Base-by-base conservation (phyloP, 2,329 filamentous ascomycete genomes). In the Zymoseptoria crescenta region DNA sequence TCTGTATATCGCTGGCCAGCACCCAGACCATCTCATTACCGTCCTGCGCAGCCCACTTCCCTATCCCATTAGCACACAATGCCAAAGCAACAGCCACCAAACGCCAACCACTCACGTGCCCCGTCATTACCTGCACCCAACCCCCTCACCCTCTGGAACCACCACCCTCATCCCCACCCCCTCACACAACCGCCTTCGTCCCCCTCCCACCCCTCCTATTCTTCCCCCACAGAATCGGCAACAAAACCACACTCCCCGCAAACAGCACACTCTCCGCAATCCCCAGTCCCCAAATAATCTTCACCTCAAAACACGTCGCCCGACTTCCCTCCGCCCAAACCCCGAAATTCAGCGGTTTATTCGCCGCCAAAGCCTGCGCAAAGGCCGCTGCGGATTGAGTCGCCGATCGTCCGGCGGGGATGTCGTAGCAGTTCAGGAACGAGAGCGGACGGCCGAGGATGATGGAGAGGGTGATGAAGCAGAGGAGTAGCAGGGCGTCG, bases 261-360 rank as follows among this genome's bases (percentile, higher is more conserved):
- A 78, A 80, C 20, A 80, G 67, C 56, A 80, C 74, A 64, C 82
- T 91, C 54, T 95, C 81, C 4, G 86, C 86, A 73, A 96, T 92
- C 72, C 85, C 83, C 61, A 96, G 75, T 0, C 91, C 91, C 92
- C 91, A 96, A 65, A 94, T 83, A 16, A 88, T 84, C 80, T 96
- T 95, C 73, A 91, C 85, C 78, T 94, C 86, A 69, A 86, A 85
- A 77, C 92, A 96, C 57, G 88, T 88, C 19, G 81, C 70, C 70
- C 79, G 81, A 10, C 79, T 84, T 8, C 81, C 79, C n/a, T 82
- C 82, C 51, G 83, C 82, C 81, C 82, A 86, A 58, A 77, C 74
- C 13, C 70, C 68, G 60, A 84, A 77, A 20, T 77, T 75, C 57
- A 85, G 70, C 49, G 72, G 77, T 6, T 77, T 76, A 61, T 81